Conservation (phyloP, 1,139 yeast species). For the Lodderomyces metapsilosis region DNA sequence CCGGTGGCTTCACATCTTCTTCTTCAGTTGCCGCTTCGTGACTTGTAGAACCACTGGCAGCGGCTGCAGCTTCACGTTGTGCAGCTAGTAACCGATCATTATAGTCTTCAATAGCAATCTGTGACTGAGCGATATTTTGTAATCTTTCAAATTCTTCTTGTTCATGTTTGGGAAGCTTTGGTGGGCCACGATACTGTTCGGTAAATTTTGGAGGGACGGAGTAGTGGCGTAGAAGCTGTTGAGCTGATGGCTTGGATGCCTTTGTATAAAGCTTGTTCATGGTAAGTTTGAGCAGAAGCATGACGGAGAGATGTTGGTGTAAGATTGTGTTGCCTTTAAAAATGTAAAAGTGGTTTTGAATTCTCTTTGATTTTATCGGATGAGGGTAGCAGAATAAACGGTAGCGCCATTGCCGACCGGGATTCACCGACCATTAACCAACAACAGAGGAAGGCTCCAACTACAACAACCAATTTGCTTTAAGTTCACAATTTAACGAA, state of each 20-base stretch:
- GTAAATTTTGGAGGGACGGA: conserved; percentile 25
- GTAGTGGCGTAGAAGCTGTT: conserved; percentile 1
- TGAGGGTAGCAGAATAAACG: neutral
- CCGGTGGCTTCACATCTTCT: conserved; percentile 25
- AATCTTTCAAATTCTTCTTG: conserved; percentile 91
- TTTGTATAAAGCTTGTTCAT: neutral
- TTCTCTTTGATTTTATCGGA: too few species aligned
- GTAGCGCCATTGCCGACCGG: conserved; percentile 1
- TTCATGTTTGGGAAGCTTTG: conserved; percentile 77
- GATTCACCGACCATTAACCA: too few species aligned
- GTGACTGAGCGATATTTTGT: conserved; percentile 78
- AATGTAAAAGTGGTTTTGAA: too few species aligned
- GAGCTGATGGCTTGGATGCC: neutral
- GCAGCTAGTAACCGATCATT: conserved; percentile 41
- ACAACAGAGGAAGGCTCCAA: neutral
- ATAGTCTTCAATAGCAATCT: conserved; percentile 76
- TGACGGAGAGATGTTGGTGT: neutral
- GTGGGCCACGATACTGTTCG: conserved; percentile 65
- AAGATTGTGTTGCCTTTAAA: neutral
- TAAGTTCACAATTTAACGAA: neutral
- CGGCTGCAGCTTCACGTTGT: conserved; percentile 1
- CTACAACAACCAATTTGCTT: too few species aligned
- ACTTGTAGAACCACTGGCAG: conserved; percentile 9
- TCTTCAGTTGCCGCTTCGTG: conserved; percentile 19
- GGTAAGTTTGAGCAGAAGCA: neutral